phyloP scores from a whole-genome alignment of 169 alveolate genomes.

The Toxoplasma gondii region DNA sequence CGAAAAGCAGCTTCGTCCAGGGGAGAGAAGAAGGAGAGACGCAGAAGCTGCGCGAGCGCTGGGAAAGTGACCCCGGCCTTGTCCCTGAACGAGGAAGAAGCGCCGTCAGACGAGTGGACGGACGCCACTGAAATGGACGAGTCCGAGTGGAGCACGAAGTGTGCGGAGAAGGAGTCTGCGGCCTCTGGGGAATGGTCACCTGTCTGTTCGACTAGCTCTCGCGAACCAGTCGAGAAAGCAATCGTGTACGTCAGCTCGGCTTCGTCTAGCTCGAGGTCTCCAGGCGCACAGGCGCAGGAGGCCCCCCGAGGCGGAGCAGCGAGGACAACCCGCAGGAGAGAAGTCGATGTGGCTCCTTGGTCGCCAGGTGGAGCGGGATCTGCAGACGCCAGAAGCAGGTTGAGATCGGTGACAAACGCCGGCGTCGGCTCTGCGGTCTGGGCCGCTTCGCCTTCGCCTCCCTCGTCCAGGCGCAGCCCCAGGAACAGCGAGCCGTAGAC shows the following conservation, averaged over 20 bases:
- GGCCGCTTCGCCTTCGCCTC: background rate
- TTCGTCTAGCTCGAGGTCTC: background rate
- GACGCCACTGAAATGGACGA: background rate
- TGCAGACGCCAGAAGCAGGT: background rate
- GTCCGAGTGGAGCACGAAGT: constrained; percentile 16
- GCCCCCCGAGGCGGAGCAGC: background rate
- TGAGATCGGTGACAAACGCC: background rate
- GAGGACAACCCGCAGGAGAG: constrained; percentile 14
- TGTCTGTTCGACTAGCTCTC: background rate
- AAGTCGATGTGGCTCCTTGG: background rate
- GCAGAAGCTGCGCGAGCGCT: constrained; percentile 13
- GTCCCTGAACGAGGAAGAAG: background rate
- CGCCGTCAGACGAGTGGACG: background rate
- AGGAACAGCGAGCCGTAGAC: constrained; percentile 16
- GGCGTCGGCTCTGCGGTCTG: background rate
- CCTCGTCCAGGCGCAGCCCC: background rate
- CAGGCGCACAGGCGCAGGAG: background rate
- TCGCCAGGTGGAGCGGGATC: background rate
- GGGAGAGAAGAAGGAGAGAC: background rate
- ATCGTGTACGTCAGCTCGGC: background rate
- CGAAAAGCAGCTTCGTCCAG: background rate
- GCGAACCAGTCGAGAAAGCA: background rate
- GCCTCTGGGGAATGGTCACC: background rate
- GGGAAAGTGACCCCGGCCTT: background rate
- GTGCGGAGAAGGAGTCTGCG: background rate